phyloP scores from a whole-genome alignment of 2,329 filamentous ascomycete genomes.

The Cercospora janseana region DNA sequence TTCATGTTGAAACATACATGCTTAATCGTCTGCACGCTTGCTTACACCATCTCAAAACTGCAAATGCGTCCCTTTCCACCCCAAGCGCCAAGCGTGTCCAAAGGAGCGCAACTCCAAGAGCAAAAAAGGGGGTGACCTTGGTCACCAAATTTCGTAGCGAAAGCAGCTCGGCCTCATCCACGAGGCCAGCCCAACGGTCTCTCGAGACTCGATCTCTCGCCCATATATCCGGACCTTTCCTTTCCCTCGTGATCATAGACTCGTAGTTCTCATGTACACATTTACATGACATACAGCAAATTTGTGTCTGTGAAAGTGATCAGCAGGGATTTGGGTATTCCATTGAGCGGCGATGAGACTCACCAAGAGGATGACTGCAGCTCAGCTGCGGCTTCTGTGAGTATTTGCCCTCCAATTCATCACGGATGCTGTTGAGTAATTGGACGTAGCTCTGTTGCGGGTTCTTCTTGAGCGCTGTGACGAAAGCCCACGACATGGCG shows the following conservation, averaged over 20 bases:
- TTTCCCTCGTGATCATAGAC: conserved; percentile 11
- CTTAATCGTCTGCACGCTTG: too few species aligned
- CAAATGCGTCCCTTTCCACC: too few species aligned
- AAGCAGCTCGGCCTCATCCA: too few species aligned
- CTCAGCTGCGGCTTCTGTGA: conserved; percentile 93
- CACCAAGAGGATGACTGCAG: conserved; percentile 93
- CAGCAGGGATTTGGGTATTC: neutral
- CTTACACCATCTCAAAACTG: too few species aligned
- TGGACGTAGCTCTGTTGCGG: conserved; percentile 95
- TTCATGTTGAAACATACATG: too few species aligned
- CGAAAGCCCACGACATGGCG: conserved; percentile 98
- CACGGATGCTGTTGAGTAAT: conserved; percentile 90
- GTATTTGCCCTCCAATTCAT: conserved; percentile 83
- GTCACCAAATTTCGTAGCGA: too few species aligned
- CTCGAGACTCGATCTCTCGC: too few species aligned
- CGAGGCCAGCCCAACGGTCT: too few species aligned
- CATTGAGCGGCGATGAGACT: conserved; percentile 38
- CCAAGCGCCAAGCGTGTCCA: too few species aligned
- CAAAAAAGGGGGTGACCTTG: too few species aligned
- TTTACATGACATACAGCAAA: conserved; percentile 47
- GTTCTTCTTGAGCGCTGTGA: conserved; percentile 84
- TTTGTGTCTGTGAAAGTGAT: conserved; percentile 40
- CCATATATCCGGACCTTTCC: too few species aligned
- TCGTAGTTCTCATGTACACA: neutral
- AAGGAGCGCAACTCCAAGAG: too few species aligned